These are phyloP conservation scores for Sarocladium brachiariae DNA, from an alignment of 2,329 filamentous ascomycete species.

Conservation along the genomic window DNA sequence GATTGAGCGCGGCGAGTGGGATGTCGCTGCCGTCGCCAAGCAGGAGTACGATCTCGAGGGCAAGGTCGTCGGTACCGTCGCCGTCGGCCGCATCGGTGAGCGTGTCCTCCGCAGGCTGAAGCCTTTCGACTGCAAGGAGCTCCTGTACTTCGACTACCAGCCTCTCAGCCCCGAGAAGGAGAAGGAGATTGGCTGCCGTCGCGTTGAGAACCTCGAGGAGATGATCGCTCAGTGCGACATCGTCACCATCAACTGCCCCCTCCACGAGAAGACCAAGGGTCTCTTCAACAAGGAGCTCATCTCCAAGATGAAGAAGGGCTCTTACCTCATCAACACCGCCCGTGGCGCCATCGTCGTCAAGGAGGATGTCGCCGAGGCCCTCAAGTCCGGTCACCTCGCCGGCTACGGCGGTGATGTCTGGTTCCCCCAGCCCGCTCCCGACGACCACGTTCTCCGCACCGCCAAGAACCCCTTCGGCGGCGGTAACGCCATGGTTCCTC, in stretches of 20 bases:
- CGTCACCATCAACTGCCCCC: slow-evolving; percentile 98
- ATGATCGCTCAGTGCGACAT: slow-evolving; percentile 91
- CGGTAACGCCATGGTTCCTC: slow-evolving; percentile 96
- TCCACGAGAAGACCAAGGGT: slow-evolving; percentile 95
- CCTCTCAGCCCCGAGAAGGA: slow-evolving; percentile 77
- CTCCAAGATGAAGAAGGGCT: slow-evolving; percentile 97
- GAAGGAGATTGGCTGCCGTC: slow-evolving; percentile 90
- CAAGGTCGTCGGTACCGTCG: slow-evolving; percentile 97
- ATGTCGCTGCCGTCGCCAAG: slow-evolving; percentile 94
- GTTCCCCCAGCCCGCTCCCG: slow-evolving; percentile 95
- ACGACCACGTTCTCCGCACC: slow-evolving; percentile 86
- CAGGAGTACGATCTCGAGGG: slow-evolving; percentile 96
- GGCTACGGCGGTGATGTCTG: slow-evolving; percentile 88
- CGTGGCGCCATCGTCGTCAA: slow-evolving; percentile 99
- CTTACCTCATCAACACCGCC: slow-evolving; percentile 97
- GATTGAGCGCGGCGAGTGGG: slow-evolving; percentile 83
- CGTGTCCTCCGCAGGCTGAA: slow-evolving; percentile 93
- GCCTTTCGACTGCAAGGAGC: slow-evolving; percentile 98
- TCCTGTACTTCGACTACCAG: slow-evolving; percentile 99
- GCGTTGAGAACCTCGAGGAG: slow-evolving; percentile 85
- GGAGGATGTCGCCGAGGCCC: slow-evolving; percentile 92
- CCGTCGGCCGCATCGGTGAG: slow-evolving; percentile 95
- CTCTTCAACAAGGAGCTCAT: slow-evolving; percentile 99
- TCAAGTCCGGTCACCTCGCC: slow-evolving; percentile 85
- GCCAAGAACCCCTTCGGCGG: slow-evolving; percentile 93